Conservation (phyloP, 192 early-diverging fungal species). For the Umbelopsis ramanniana region DNA sequence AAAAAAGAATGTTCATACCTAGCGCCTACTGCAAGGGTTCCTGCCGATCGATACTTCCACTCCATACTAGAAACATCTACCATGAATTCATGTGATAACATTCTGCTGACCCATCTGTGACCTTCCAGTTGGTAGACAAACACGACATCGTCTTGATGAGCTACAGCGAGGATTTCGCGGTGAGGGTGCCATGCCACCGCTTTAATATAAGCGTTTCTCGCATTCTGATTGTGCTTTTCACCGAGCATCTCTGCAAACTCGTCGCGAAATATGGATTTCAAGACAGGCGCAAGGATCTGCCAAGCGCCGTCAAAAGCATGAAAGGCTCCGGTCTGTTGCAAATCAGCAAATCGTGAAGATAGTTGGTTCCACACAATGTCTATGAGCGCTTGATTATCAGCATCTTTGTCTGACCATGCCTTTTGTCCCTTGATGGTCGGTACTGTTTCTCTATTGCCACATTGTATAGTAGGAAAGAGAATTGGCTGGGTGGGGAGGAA, state of each 20-base stretch:
- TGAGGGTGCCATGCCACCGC: constrained; percentile 81
- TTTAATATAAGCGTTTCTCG: constrained; percentile 38
- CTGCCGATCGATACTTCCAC: constrained; percentile 47
- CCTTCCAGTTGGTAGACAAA: constrained; percentile 72
- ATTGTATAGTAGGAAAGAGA: constrained; percentile 10
- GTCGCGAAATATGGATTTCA: constrained; percentile 7
- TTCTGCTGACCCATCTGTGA: constrained; percentile 50
- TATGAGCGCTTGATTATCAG: not conserved
- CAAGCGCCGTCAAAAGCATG: constrained; percentile 9
- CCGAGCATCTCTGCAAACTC: constrained; percentile 22
- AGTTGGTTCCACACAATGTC: constrained; percentile 5
- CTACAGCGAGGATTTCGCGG: constrained; percentile 68
- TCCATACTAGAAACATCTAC: constrained; percentile 53
- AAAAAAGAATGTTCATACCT: constrained; percentile 29
- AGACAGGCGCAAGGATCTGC: constrained; percentile 12
- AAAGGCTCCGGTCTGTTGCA: not conserved
- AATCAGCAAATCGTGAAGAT: not conserved
- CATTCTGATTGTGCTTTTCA: constrained; percentile 7
- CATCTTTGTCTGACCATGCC: not conserved
- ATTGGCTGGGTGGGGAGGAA: not conserved
- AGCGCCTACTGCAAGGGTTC: constrained; percentile 52
- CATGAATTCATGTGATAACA: constrained; percentile 46
- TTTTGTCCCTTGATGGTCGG: not conserved
- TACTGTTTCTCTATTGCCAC: not conserved
- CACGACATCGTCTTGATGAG: constrained; percentile 65